Percentiles rank a stretch among this genome's conserved stretches.
Evolutionary conservation across 805 yeast species (phyloP).

Genomic region (Candida ponderosae): DNA sequence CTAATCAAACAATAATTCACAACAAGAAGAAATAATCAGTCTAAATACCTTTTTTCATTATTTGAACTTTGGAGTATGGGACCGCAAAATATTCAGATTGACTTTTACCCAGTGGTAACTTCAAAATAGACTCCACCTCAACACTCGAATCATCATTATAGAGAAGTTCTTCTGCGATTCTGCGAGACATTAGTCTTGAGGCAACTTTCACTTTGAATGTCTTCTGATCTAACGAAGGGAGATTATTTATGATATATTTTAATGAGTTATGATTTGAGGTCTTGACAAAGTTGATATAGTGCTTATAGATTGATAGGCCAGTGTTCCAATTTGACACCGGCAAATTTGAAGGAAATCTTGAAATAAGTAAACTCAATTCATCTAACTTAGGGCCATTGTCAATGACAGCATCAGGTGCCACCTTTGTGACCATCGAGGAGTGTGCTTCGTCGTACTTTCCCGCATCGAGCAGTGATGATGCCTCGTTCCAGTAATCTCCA

Average conservation of each 20-base stretch:
- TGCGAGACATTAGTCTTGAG: constrained; percentile 42
- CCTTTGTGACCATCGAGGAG: constrained; percentile 37
- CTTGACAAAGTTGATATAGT: constrained; percentile 33
- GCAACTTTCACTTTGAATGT: constrained; percentile 39
- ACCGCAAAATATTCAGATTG: constrained; percentile 27
- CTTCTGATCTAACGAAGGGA: constrained; percentile 32
- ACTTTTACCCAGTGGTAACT: constrained; percentile 37
- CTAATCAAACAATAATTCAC: too few species aligned
- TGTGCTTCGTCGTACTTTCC: constrained; percentile 58
- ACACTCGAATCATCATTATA: constrained; percentile 6
- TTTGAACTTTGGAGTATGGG: background rate
- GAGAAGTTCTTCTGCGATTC: constrained; percentile 24
- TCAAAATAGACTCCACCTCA: constrained; percentile 25
- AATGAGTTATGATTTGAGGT: constrained; percentile 20
- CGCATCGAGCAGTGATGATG: constrained; percentile 55
- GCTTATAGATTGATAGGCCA: constrained; percentile 53
- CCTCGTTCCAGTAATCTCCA: constrained; percentile 52
- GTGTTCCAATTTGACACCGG: constrained; percentile 40
- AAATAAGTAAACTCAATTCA: constrained; percentile 28
- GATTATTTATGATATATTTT: constrained; percentile 33
- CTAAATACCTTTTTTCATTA: too few species aligned
- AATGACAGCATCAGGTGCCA: constrained; percentile 70
- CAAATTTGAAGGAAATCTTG: constrained; percentile 34
- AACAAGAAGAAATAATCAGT: too few species aligned
- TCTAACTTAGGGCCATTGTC: constrained; percentile 28